Conservation (phyloP, 176 grass and related monocot species). For the Cenchrus fungigraminus region DNA sequence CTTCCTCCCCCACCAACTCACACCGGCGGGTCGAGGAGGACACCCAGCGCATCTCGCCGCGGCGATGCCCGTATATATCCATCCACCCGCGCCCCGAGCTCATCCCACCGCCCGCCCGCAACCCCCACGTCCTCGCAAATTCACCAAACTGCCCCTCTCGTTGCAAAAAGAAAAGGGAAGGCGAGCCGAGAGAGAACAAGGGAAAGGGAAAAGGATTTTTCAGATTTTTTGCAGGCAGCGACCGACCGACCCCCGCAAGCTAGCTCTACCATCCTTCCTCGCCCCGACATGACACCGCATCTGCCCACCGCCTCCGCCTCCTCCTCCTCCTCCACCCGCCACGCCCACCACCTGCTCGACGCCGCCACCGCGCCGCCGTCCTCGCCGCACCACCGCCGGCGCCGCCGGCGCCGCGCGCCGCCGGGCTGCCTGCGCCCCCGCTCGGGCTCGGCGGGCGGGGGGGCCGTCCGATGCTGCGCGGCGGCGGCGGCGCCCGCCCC, state of each 20-base stretch:
- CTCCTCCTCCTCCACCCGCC: background rate
- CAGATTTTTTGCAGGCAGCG: conserved; percentile 41
- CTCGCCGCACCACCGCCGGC: conserved; percentile 27
- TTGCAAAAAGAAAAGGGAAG: background rate
- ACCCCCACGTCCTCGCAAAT: background rate
- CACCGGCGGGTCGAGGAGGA: background rate
- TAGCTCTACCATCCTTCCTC: background rate
- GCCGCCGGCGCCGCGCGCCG: conserved; percentile 12
- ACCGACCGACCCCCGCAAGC: background rate
- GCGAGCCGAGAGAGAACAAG: no score
- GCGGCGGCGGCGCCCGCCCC: conserved; percentile 30
- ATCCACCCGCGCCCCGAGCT: background rate
- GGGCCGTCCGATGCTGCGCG: conserved; percentile 34
- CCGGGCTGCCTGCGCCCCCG: background rate
- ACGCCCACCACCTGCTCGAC: conserved; percentile 45
- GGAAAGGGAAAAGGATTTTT: conserved; percentile 15
- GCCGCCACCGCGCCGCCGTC: background rate
- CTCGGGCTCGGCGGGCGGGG: background rate
- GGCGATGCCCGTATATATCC: conserved; percentile 33
- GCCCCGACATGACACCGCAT: conserved; percentile 56
- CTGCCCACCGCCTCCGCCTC: conserved; percentile 38
- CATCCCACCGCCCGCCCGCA: background rate
- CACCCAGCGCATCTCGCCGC: background rate
- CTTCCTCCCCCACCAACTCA: conserved; percentile 32
- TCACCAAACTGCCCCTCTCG: conserved; percentile 27